Evolutionary conservation across 257 asterid species (phyloP), one percentile per base, ranked within the genome.

Genomic region (Solanum boliviense): DNA sequence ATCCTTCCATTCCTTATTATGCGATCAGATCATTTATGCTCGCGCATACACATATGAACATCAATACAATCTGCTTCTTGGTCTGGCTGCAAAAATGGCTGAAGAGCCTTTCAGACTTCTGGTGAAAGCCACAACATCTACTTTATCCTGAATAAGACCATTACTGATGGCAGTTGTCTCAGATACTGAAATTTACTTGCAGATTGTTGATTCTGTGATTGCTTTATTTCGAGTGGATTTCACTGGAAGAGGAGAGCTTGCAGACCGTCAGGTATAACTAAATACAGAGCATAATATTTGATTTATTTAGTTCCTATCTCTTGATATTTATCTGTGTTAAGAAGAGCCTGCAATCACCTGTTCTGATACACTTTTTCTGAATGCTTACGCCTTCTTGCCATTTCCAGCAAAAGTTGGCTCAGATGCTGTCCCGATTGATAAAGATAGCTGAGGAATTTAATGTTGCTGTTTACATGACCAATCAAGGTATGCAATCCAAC

Each of bases 41-140:
- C 99, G 99, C 72, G 99, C 99, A 41, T 97, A 97, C 94, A 97
- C 99, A 85, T 97, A 97, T 16, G 99, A 97, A 91, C 99, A 97
- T 90, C 99, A 97, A 88, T 96, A 94, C 95, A 97, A 95, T 94
- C 93, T 96, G 88, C 99, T 97, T 88, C 96, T 97, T 83, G 98
- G 98, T 73, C 94, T 97, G 84, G 99, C 98, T 86, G 99, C 99
- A 73, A 97, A 97, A 92, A 97, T 97, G 99, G 97, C 99, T 89
- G 99, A 97, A 93, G 99, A 97, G 91, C 99, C 99, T 75, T 97
- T 97, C 93, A 93, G 96, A 87, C 98, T 97, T 86, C 89, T 97
- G 98, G 99, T 97, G 78, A 95, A 94, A 86, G 29, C 84, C 89
- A 46, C 32, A 62, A 72, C 88, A 81, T 46, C 60, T 62, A 10